A percentile compares a stretch with the other conserved stretches of the same genome.
phyloP scores from a whole-genome alignment of 1,284 basidiomycete genomes.

The Peniophora sp. region DNA sequence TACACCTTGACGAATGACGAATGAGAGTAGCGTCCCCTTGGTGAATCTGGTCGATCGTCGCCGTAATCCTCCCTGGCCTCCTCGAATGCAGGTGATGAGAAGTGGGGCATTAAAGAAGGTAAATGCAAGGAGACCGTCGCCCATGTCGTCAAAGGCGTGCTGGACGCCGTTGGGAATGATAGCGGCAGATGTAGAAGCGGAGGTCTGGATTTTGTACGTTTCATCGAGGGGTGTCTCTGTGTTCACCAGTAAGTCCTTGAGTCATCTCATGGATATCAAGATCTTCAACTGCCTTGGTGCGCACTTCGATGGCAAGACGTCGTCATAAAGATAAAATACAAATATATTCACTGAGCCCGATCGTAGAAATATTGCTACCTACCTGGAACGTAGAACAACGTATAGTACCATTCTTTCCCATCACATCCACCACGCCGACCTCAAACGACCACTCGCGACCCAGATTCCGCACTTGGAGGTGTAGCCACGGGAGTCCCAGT shows the following conservation, averaged over 20 bases:
- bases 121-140: constrained; percentile 58
- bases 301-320: background rate
- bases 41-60: constrained; percentile 24
- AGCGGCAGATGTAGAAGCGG: constrained; percentile 70
- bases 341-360: constrained; percentile 6
- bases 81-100: constrained; percentile 39
- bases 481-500: constrained; percentile 66
- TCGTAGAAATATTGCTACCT: constrained; percentile 14
- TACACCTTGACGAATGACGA: constrained; percentile 71
- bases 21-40: constrained; percentile 53
- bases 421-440: constrained; percentile 64
- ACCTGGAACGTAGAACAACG: constrained; percentile 82
- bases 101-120: constrained; percentile 53
- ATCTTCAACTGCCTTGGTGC: constrained; percentile 1
- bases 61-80: constrained; percentile 18
- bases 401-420: constrained; percentile 51
- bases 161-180: constrained; percentile 47
- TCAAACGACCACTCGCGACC: constrained; percentile 70
- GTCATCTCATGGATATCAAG: constrained; percentile 6
- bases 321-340: too few relatives aligned
- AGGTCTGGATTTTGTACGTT: constrained; percentile 21
- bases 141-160: constrained; percentile 65
- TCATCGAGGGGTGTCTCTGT: constrained; percentile 53
- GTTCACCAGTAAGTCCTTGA: background rate
- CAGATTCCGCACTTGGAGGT: constrained; percentile 66